Evolutionary conservation across 257 asterid genomes (phyloP).

Genomic region (Voacanga thouarsii): DNA sequence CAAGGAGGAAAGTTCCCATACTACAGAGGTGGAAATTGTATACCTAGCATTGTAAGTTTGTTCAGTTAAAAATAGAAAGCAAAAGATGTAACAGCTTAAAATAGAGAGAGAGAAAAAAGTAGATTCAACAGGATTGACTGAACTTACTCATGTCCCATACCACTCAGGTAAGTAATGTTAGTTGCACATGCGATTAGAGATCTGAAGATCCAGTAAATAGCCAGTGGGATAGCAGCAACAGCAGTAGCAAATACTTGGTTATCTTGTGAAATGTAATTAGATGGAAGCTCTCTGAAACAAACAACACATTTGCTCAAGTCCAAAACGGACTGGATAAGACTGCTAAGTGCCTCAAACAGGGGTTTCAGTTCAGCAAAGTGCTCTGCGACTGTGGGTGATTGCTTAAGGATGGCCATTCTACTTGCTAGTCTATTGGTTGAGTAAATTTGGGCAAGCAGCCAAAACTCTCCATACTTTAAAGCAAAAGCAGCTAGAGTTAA

Average conservation of each 20-base stretch:
- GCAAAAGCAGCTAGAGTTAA: conserved; percentile 52
- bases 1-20: conserved; percentile 6
- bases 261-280: conserved; percentile 33
- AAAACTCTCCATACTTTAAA: conserved; percentile 64
- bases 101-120: too few species aligned
- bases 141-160: conserved; percentile 15
- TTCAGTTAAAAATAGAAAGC: too few species aligned
- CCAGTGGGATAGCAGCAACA: conserved; percentile 21
- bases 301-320: conserved; percentile 39
- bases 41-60: background rate
- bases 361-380: conserved; percentile 26
- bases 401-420: conserved; percentile 53
- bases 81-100: too few species aligned
- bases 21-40: background rate
- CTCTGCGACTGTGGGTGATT: conserved; percentile 32
- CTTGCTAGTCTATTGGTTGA: conserved; percentile 38
- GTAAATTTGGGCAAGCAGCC: conserved; percentile 55
- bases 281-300: conserved; percentile 48
- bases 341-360: conserved; percentile 41
- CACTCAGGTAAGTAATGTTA: conserved; percentile 3
- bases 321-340: conserved; percentile 30
- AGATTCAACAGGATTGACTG: background rate
- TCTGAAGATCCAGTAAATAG: conserved; percentile 19
- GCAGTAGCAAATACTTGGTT: conserved; percentile 38
- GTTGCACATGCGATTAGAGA: conserved; percentile 7